Evolutionary conservation across 108 stramenopile species (phyloP), one percentile per base, ranked within the genome.

Genomic region (Nitzschia palea): DNA sequence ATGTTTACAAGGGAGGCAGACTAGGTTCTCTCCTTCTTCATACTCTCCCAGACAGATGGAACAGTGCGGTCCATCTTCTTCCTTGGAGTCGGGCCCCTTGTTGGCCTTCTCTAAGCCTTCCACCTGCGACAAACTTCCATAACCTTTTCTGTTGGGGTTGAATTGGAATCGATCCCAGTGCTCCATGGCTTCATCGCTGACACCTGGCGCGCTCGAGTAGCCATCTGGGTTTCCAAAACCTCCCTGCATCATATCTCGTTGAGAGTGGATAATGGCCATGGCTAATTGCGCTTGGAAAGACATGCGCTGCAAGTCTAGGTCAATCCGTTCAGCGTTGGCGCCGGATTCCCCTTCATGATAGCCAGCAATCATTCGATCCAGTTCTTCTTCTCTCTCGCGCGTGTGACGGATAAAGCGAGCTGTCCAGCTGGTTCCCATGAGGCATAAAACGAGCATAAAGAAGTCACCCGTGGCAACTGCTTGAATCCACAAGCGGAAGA

Each of bases 221-320:
- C 82, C 73, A 70, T 87, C 86, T 23, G 84, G 84, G 47, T 84
- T 78, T 8, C 87, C 87, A 57, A 78, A 91, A 0, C 88, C 93
- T 47, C 93, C 93, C 66, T 90, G 80, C 76, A 91, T 85, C 87
- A 89, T 80, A 74, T 91, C 86, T 10, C 90, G 78, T 43, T 91
- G 89, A 14, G 85, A 87, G 55, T 95, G 86, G 68, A 95, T 80
- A 55, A 95, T 95, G 42, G 93, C 93, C 65, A 95, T 45, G n/a
- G 93, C 93, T 66, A 95, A 69, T 74, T 95, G 93, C 1, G 90
- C 88, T 59, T 95, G 93, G 69, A 95, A 95, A n/a, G 78, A 79
- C 73, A 95, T 65, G 30, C 85, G 44, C 30, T 82, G 79, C 45
- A 94, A 75, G 17, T 60, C 59, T 36, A 36, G 59, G 15, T 43